phyloP scores from a whole-genome alignment of 192 early-diverging fungal genomes.

The Podochytrium sp. region DNA sequence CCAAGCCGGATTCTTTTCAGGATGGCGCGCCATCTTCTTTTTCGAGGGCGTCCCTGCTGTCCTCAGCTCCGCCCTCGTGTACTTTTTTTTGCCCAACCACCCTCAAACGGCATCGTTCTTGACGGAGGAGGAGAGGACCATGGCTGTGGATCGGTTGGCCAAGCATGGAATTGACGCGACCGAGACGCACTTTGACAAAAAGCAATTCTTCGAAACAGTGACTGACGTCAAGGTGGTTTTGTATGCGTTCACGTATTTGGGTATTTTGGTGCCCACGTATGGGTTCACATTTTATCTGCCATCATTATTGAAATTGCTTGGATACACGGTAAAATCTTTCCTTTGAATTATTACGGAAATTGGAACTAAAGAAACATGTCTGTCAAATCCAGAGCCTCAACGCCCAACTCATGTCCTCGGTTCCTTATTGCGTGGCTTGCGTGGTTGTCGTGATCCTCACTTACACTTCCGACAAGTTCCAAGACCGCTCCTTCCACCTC shows the following conservation, averaged over 20 bases:
- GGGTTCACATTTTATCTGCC: conserved; percentile 43
- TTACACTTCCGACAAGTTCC: conserved; percentile 26
- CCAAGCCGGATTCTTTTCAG: conserved; percentile 13
- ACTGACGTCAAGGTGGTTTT: conserved; percentile 24
- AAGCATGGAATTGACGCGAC: conserved; percentile 21
- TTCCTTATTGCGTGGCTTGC: conserved; percentile 33
- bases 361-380: no score
- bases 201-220: conserved; percentile 7
- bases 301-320: conserved; percentile 44
- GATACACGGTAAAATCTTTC: conserved; percentile 31
- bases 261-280: conserved; percentile 25
- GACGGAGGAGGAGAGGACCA: conserved; percentile 53
- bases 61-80: conserved; percentile 37
- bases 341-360: background rate
- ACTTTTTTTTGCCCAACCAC: conserved; percentile 47
- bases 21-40: conserved; percentile 65
- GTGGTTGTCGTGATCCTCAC: conserved; percentile 18
- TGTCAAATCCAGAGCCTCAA: conserved; percentile 29
- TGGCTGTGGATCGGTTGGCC: conserved; percentile 56
- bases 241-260: conserved; percentile 33
- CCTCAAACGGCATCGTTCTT: conserved; percentile 54
- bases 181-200: conserved; percentile 27
- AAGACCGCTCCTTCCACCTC: conserved; percentile 31
- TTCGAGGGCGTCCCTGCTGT: conserved; percentile 65
- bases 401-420: conserved; percentile 38